These are phyloP conservation scores for Piper betle DNA, from an alignment of 164 flowering plant genomes.

Conservation along the genomic window DNA sequence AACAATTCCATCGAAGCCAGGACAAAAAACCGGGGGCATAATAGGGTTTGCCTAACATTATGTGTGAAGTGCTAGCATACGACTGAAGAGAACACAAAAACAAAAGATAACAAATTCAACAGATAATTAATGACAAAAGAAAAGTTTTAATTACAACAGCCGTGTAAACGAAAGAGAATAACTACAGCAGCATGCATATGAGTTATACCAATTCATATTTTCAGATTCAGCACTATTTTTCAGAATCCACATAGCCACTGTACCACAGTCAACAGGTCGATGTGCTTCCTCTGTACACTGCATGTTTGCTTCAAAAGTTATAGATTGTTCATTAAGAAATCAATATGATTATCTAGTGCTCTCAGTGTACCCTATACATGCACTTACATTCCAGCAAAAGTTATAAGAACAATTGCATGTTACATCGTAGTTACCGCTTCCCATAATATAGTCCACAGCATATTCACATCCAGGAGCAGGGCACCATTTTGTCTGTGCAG, in stretches of 20 bases:
- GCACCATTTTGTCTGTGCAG: conserved; percentile 69
- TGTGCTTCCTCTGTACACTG: conserved; percentile 89
- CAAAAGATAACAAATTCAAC: no score
- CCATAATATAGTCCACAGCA: conserved; percentile 62
- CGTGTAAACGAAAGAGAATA: background rate
- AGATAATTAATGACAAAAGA: no score
- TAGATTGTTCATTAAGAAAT: background rate
- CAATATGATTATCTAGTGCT: background rate
- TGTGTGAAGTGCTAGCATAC: no score
- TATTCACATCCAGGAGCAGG: conserved; percentile 84
- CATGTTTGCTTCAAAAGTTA: background rate
- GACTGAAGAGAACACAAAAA: no score
- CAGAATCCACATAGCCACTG: conserved; percentile 60
- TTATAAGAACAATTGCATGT: conserved; percentile 51
- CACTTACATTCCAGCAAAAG: conserved; percentile 82
- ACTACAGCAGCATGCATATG: background rate
- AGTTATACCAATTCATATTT: conserved; percentile 54
- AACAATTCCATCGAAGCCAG: no score
- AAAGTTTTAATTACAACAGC: no score
- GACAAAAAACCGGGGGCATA: no score
- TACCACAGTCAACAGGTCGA: conserved; percentile 81
- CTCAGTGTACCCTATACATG: background rate
- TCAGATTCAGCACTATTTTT: conserved; percentile 75
- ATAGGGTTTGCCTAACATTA: no score
- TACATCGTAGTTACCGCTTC: conserved; percentile 62